Conservation (phyloP, 805 yeast species). For the Yueomyces sinensis region DNA sequence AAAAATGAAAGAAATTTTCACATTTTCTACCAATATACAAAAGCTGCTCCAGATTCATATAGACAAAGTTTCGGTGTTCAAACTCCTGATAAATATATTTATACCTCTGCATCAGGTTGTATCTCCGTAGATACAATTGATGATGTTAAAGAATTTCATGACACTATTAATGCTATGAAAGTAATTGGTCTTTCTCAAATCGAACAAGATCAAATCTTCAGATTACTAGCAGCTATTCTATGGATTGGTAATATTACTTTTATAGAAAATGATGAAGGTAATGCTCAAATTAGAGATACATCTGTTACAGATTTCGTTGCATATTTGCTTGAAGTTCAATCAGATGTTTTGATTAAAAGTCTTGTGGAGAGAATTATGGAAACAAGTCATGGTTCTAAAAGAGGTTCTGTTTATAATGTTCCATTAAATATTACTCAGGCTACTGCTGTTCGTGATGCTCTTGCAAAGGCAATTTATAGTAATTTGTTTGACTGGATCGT, state of each 20-base stretch:
- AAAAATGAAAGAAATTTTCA: conserved; percentile 91
- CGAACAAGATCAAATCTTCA: conserved; percentile 86
- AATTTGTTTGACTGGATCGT: conserved; percentile 96
- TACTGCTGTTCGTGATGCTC: conserved; percentile 85
- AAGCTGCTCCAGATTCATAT: conserved; percentile 75
- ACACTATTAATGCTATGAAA: conserved; percentile 75
- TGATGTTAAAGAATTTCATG: conserved; percentile 66
- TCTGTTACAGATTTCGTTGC: conserved; percentile 94
- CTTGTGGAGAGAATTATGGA: conserved; percentile 75
- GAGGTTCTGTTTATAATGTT: conserved; percentile 90
- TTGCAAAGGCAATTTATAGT: conserved; percentile 88
- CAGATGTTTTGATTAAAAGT: conserved; percentile 50
- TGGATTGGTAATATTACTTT: conserved; percentile 94
- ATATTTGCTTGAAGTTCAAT: conserved; percentile 71
- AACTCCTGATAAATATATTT: conserved; percentile 82
- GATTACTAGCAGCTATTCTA: conserved; percentile 68
- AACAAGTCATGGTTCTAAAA: conserved; percentile 75
- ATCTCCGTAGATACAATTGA: conserved; percentile 77
- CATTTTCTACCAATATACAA: conserved; percentile 90
- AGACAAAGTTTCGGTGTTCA: conserved; percentile 83
- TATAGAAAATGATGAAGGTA: conserved; percentile 75
- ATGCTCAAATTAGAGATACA: conserved; percentile 67
- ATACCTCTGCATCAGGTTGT: conserved; percentile 80
- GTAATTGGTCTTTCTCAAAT: conserved; percentile 68
- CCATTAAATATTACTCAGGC: conserved; percentile 91